These are phyloP conservation scores for Francoa sonchifolia DNA, from an alignment of 441 rosid genomes.

Conservation along the genomic window DNA sequence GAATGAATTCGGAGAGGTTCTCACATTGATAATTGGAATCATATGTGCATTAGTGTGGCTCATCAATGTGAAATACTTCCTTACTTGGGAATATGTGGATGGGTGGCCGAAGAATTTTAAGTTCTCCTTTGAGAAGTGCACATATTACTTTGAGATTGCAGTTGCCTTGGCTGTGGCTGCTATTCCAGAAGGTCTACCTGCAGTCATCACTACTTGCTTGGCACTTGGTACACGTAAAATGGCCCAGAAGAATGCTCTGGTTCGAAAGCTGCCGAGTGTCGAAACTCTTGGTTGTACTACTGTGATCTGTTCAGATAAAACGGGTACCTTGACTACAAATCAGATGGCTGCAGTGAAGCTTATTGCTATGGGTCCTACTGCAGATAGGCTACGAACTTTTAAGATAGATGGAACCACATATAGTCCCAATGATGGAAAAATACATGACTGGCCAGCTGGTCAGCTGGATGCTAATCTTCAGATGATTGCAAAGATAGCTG, in stretches of 20 bases:
- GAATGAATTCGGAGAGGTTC: conserved; percentile 70
- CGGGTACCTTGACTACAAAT: conserved; percentile 87
- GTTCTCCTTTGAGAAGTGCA: conserved; percentile 87
- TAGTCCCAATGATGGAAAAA: conserved; percentile 66
- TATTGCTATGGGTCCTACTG: conserved; percentile 65
- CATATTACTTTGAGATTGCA: conserved; percentile 86
- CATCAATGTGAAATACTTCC: conserved; percentile 75
- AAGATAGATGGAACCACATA: conserved; percentile 71
- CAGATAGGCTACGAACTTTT: conserved; percentile 56
- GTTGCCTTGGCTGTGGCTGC: conserved; percentile 87
- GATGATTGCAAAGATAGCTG: conserved; percentile 75
- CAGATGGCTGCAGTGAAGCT: conserved; percentile 87
- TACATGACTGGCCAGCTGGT: conserved; percentile 59
- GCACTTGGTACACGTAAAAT: conserved; percentile 88
- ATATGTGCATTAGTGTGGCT: conserved; percentile 72
- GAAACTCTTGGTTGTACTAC: conserved; percentile 94
- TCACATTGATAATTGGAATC: conserved; percentile 66
- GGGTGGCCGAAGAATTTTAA: conserved; percentile 76
- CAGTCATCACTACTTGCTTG: conserved; percentile 82
- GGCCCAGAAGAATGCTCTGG: conserved; percentile 94
- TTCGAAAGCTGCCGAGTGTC: conserved; percentile 81
- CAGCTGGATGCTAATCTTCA: conserved; percentile 73
- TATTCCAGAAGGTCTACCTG: conserved; percentile 81
- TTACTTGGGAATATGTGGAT: conserved; percentile 71
- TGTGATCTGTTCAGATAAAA: conserved; percentile 87